Base-by-base conservation (phyloP, 2,329 filamentous ascomycete species). In the Exophiala sideris region DNA sequence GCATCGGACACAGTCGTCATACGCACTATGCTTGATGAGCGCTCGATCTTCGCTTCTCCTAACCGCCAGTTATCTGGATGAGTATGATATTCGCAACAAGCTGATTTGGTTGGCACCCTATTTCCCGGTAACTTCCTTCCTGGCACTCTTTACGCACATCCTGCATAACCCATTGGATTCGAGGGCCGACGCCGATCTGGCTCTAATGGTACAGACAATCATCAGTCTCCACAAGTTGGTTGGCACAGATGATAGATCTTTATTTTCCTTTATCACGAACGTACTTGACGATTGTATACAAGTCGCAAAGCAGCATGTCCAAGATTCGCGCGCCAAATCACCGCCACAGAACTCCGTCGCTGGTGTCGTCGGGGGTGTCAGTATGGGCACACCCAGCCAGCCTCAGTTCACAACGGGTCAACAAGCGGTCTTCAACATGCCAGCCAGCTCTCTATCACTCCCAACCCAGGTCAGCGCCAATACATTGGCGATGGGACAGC, bases 41-140 rank as follows among this genome's bases (percentile, higher is more conserved):
- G 48, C 53, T 3, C 42, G 53, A 45, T 56, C 53, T 8, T 45
- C 48, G 5, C 39, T 56, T 2, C 42, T 48, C 32, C 53, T 56
- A n/a, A 42, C 44, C 3, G 34, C 47, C 9, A 33, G 32, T 9
- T 52, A 48, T 42, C 45, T 56, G 11, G 47, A 48, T 14, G 38
- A 45, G 21, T 39, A 12, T 11, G 48, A 56, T 20, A 18, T 40
- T 10, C 29, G 42, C 9, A 50, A 56, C 33, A 48, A 34, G 12
- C 36, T 56, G 7, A 46, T 56, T 6, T 56, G 53, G 48, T 18
- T 48, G 11, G 34, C 48, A 16, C 42, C 48, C 8, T 56, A 51
- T 39, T 52, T 51, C 32, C 53, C 53, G 7, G 12, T 56, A 7
- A 33, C 38, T 10, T 44, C 48, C 14, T 52, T 52, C 44, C 24